phyloP scores from a whole-genome alignment of 2,329 filamentous ascomycete species.

The Penicillium sp. region DNA sequence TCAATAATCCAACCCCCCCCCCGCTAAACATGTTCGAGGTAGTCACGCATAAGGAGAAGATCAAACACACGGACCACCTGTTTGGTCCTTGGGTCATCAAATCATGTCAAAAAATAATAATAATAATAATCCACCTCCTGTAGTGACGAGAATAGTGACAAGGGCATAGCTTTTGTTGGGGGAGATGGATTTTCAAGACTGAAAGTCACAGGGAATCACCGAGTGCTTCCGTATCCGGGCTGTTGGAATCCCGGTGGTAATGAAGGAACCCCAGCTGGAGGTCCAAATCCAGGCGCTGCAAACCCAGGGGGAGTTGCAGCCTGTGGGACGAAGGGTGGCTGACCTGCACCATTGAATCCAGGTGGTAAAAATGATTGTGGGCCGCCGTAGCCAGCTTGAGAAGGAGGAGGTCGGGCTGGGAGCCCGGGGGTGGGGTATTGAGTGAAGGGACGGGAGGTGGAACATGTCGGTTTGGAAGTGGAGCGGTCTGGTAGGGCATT shows the following conservation, averaged over 20 bases:
- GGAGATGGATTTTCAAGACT: background rate
- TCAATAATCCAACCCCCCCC: too few species aligned
- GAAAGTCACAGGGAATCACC: slow-evolving; percentile 27
- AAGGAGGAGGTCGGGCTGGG: slow-evolving; percentile 69
- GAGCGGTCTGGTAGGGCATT: slow-evolving; percentile 44
- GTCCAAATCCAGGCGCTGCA: slow-evolving; percentile 51
- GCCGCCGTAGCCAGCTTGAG: slow-evolving; percentile 67
- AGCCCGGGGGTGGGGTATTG: slow-evolving; percentile 53
- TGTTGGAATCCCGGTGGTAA: slow-evolving; percentile 47
- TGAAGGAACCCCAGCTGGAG: slow-evolving; percentile 33
- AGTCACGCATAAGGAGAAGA: background rate
- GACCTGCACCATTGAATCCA: slow-evolving; percentile 38
- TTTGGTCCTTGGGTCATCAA: slow-evolving; percentile 10
- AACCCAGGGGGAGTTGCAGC: slow-evolving; percentile 50
- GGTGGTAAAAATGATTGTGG: slow-evolving; percentile 47
- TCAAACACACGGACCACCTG: background rate
- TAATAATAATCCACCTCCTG: too few species aligned
- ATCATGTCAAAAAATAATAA: slow-evolving; percentile 13
- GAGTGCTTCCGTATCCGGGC: slow-evolving; percentile 38
- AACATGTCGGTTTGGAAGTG: slow-evolving; percentile 53
- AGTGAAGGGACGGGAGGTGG: slow-evolving; percentile 55
- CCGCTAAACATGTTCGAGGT: background rate
- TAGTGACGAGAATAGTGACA: background rate
- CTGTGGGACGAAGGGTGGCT: slow-evolving; percentile 34
- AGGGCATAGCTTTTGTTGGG: background rate